Evolutionary conservation across 345 rosid genomes (phyloP), one percentile per base, ranked within the genome.

Genomic region (Gossypium mustelinum): DNA sequence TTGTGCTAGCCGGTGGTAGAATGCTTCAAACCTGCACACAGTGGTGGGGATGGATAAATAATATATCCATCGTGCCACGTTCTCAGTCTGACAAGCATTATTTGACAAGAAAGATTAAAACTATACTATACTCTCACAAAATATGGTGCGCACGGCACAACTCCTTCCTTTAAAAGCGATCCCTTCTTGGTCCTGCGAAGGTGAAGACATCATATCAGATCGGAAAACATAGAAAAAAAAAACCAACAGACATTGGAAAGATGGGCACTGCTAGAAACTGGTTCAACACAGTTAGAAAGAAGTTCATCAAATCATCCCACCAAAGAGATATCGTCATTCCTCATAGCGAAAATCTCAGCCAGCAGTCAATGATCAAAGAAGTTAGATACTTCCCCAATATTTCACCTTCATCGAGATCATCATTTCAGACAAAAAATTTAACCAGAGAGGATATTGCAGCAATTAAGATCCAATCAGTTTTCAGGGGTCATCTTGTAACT

Each of bases 401-500:
- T 44, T 45, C 69, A 18, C 44, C 69, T 52, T 70, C 79, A 4
- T 67, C 52, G 2, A 12, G 43, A 7, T 10, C 22, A 8, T 16
- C 50, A 2, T 14, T 73, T 7, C 70, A 9, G 3, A 68, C 20
- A 68, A 74, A 56, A 68, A 64, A n/a, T 20, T 70, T 64, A 64
- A 66, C 78, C 29, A 64, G 25, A 62, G 87, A 87, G 73, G 86
- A 87, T 43, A 25, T 61, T 10, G 92, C 98, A 8, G 98, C 97
- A 68, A 73, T 80, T 57, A 90, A 80, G 81, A 88, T 94, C 84
- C 98, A 92, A 85, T 79, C 98, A 4, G 60, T 59, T 74, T 94
- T 92, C 90, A 83, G 98, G 82, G 97, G 90, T 41, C 97, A 90
- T 81, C 92, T 94, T 73, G 98, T 90, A 83, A 70, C 78, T 52